Base-by-base conservation (phyloP, 176 grass and related monocot species). In the Tuctoria greenei region DNA sequence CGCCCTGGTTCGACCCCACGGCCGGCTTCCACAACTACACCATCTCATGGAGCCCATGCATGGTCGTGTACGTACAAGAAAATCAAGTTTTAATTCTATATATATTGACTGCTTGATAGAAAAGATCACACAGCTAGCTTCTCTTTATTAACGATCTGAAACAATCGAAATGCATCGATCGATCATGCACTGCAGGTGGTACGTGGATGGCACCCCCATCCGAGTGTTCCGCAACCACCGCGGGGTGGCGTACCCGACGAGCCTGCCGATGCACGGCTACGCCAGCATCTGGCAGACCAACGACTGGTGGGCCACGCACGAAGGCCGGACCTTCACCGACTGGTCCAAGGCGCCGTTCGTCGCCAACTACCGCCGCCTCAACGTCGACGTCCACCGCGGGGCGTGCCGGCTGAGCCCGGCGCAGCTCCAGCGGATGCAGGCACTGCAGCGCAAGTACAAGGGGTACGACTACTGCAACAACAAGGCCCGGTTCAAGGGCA, bases 1-100 rank as follows among this genome's bases (percentile, higher is more conserved):
- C 61, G 31, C 88, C 95, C 2, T 97, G 93, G 90, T 93, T 97
- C 75, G 86, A 97, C 60, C 88, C 90, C 42, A 87, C 88, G n/a
- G 21, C 78, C 23, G 88, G 64, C 76, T 97, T 73, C 85, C 93
- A 97, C 80, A 97, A 85, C 63, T 97, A 97, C 85, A 91, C 93
- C 59, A 97, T 97, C 58, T 82, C 86, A 16, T 97, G 94, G 94
- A 93, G 58, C 57, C 81, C 91, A 44, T 88, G 79, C 81, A 71
- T 62, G 61, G 28, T 93, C 57, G 80, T 79, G 87, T 93, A 88
- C 1, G 31, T 76, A 35, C 88, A 15, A 64, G 75, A 16, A 44
- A 47, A 5, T 47, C 45, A 16, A 46, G 15, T 46, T 13, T 13
- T 13, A 42, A 8, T 10, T 42, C 4, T 10, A 42, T 42, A n/a